These are phyloP conservation scores for Knufia fluminis DNA, from an alignment of 2,329 filamentous ascomycete genomes.

Conservation along the genomic window DNA sequence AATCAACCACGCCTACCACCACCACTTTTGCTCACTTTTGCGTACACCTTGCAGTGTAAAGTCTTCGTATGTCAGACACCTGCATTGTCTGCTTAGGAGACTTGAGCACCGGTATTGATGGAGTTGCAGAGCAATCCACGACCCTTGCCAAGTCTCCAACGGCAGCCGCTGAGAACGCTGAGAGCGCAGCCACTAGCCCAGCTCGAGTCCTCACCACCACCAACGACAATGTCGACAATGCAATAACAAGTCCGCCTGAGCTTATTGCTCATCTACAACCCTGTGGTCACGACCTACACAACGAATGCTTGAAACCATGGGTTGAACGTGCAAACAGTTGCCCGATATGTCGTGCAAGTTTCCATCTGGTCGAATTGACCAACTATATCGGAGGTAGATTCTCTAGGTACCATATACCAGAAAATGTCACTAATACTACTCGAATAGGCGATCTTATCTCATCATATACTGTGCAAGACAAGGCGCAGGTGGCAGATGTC, in stretches of 20 bases:
- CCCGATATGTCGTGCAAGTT: conserved; percentile 86
- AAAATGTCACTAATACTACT: conserved; percentile 8
- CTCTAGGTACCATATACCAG: neutral
- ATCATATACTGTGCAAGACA: conserved; percentile 47
- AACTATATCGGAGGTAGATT: conserved; percentile 67
- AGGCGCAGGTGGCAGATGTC: conserved; percentile 72
- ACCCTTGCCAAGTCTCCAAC: conserved; percentile 33
- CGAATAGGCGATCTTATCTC: conserved; percentile 46
- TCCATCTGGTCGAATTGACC: conserved; percentile 82
- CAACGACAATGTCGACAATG: conserved; percentile 21
- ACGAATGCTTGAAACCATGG: conserved; percentile 89
- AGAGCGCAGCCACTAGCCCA: conserved; percentile 21
- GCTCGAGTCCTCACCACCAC: conserved; percentile 27
- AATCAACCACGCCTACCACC: conserved; percentile 15
- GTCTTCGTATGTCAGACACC: conserved; percentile 49
- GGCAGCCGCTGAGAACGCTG: conserved; percentile 13
- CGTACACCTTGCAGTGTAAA: conserved; percentile 23
- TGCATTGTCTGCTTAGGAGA: conserved; percentile 66
- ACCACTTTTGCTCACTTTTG: conserved; percentile 24
- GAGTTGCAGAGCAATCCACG: conserved; percentile 36
- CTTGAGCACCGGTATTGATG: conserved; percentile 50
- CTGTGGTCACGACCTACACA: conserved; percentile 86
- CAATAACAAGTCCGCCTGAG: conserved; percentile 23
- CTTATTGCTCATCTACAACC: conserved; percentile 56
- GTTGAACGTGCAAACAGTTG: conserved; percentile 95